Percentiles rank a stretch among this genome's conserved stretches.
These are phyloP conservation scores for Trichoderma virens DNA, from an alignment of 495 filamentous ascomycete species.

Conservation along the genomic window DNA sequence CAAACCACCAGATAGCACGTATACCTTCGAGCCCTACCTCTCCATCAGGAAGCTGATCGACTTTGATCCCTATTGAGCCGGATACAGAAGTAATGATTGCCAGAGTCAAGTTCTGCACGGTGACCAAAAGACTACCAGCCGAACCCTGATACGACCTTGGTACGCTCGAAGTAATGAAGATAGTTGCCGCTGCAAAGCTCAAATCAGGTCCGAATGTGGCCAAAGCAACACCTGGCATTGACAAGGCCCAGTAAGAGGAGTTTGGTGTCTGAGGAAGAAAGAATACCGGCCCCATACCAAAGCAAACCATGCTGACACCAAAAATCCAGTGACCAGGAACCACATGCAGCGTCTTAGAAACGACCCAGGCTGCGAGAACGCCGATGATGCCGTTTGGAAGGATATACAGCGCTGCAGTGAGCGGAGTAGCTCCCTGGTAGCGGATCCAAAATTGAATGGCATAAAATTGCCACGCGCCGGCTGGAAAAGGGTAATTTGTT, in stretches of 20 bases:
- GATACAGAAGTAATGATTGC: conserved; percentile 40
- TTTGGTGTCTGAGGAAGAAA: conserved; percentile 35
- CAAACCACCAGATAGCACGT: conserved; percentile 44
- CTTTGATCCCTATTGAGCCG: conserved; percentile 36
- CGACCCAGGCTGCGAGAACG: conserved; percentile 37
- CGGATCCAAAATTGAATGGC: conserved; percentile 44
- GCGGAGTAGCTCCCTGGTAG: conserved; percentile 30
- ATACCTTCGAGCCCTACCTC: conserved; percentile 37
- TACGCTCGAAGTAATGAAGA: conserved; percentile 52
- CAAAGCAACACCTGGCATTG: conserved; percentile 44
- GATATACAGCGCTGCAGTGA: conserved; percentile 36
- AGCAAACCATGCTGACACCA: conserved; percentile 32
- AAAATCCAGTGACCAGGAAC: conserved; percentile 45
- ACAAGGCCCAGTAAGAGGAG: conserved; percentile 49
- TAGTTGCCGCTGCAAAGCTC: conserved; percentile 49
- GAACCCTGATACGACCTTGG: conserved; percentile 52
- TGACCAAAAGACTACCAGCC: conserved; percentile 55
- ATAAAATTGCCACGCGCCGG: conserved; percentile 45
- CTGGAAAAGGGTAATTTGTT: conserved; percentile 13
- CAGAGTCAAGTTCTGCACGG: conserved; percentile 48
- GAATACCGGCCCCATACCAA: conserved; percentile 35
- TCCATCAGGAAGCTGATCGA: conserved; percentile 28
- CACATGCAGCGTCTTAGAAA: conserved; percentile 36
- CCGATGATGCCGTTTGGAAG: conserved; percentile 39
- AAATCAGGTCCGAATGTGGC: conserved; percentile 54